Conservation (phyloP, 1,284 basidiomycete genomes). For the Cryptococcus neoformans region DNA sequence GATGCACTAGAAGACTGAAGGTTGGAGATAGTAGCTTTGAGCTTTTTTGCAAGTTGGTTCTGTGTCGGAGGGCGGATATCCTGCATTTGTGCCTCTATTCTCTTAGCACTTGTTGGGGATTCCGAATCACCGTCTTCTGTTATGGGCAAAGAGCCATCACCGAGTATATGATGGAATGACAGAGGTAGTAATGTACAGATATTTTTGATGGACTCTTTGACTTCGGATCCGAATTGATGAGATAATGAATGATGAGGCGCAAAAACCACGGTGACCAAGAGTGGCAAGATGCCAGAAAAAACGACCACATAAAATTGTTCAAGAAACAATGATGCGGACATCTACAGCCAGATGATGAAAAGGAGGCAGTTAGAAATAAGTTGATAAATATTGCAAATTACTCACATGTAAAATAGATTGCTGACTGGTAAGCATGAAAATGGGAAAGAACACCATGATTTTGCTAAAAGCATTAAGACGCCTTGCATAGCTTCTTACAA, state of each 20-base stretch:
- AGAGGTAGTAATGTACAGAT: conserved; percentile 30
- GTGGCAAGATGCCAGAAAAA: conserved; percentile 39
- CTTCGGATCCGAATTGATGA: conserved; percentile 20
- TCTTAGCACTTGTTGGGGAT: conserved; percentile 17
- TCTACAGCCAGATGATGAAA: conserved; percentile 2
- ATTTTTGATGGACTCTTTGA: conserved; percentile 19
- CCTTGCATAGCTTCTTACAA: conserved; percentile 36
- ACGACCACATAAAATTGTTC: conserved; percentile 41
- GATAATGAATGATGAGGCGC: conserved; percentile 28
- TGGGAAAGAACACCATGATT: conserved; percentile 45
- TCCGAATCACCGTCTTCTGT: conserved; percentile 9
- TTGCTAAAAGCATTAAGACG: conserved; percentile 40
- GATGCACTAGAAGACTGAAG: conserved; percentile 16
- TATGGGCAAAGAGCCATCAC: conserved; percentile 5
- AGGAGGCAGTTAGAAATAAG: not conserved
- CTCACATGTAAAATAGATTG: conserved; percentile 32
- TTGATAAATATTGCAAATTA: not conserved
- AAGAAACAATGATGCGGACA: conserved; percentile 24
- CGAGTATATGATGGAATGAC: conserved; percentile 28
- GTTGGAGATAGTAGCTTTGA: conserved; percentile 16
- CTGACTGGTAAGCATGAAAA: conserved; percentile 41
- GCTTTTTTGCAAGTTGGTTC: conserved; percentile 20
- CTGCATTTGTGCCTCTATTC: conserved; percentile 19
- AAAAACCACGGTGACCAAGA: conserved; percentile 28
- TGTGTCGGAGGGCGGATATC: conserved; percentile 7